phyloP scores from a whole-genome alignment of 2,329 filamentous ascomycete genomes.

The Ascochyta pisi region DNA sequence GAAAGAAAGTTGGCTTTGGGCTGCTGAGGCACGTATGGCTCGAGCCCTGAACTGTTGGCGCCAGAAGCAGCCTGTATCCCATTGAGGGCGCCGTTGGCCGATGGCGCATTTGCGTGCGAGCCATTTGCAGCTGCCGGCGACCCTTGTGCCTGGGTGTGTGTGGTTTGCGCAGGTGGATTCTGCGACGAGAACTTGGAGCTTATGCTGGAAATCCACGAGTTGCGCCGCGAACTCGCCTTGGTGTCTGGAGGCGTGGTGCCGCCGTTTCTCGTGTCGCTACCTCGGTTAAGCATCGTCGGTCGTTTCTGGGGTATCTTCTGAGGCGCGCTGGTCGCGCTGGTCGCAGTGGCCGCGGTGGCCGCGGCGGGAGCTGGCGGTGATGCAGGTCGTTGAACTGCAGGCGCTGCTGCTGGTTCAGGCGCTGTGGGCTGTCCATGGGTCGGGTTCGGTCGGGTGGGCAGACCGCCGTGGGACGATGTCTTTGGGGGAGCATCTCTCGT shows the following conservation, averaged over 20 bases:
- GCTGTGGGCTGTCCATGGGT: slow-evolving; percentile 27
- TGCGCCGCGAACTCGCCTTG: slow-evolving; percentile 58
- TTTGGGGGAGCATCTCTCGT: slow-evolving; percentile 43
- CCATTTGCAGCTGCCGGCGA: slow-evolving; percentile 50
- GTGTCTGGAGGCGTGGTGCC: slow-evolving; percentile 38
- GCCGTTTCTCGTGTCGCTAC: slow-evolving; percentile 47
- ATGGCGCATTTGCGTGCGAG: slow-evolving; percentile 61
- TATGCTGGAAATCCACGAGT: slow-evolving; percentile 92
- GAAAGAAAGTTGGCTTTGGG: slow-evolving; percentile 80
- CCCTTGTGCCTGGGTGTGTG: slow-evolving; percentile 43
- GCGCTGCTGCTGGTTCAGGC: slow-evolving; percentile 15
- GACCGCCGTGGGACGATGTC: slow-evolving; percentile 45
- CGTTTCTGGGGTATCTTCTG: slow-evolving; percentile 45
- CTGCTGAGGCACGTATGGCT: slow-evolving; percentile 76
- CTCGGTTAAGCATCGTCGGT: slow-evolving; percentile 53
- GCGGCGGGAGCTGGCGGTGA: slow-evolving; percentile 30
- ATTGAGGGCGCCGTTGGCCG: slow-evolving; percentile 49
- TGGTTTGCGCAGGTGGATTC: slow-evolving; percentile 47
- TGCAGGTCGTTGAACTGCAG: slow-evolving; percentile 25
- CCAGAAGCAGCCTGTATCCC: slow-evolving; percentile 44
- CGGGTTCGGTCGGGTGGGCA: slow-evolving; percentile 26
- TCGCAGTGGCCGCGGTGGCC: slow-evolving; percentile 23
- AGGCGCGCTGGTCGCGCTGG: slow-evolving; percentile 28
- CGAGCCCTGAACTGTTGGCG: slow-evolving; percentile 41
- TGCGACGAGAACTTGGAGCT: slow-evolving; percentile 86